A percentile compares a stretch with the other conserved stretches of the same genome.
phyloP scores from a whole-genome alignment of 2,329 filamentous ascomycete genomes.

The Fusarium pseudoanthophilum region DNA sequence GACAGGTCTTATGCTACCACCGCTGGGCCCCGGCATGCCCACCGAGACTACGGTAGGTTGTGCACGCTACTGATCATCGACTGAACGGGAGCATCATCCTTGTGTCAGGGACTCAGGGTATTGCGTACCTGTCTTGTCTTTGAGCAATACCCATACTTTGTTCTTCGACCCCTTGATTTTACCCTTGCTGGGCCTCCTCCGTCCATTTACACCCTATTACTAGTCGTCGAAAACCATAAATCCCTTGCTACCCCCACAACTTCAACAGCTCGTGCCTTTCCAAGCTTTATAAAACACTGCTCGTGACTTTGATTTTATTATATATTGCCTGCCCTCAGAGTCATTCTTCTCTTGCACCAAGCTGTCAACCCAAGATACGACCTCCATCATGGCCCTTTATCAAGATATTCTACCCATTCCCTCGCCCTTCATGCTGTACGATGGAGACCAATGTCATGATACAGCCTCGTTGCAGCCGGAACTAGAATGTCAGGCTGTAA shows the following conservation, averaged over 20 bases:
- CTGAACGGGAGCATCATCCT: conserved; percentile 36
- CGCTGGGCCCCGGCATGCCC: conserved; percentile 38
- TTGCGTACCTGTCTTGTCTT: conserved; percentile 34
- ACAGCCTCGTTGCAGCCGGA: neutral
- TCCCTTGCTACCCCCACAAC: conserved; percentile 46
- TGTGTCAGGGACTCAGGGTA: conserved; percentile 16
- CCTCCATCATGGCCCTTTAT: conserved; percentile 22
- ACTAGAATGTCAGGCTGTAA: neutral
- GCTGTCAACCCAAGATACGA: neutral
- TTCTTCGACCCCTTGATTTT: conserved; percentile 38
- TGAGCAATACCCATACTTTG: conserved; percentile 28
- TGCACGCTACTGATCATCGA: conserved; percentile 45
- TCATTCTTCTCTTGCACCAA: neutral
- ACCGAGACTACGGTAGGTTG: conserved; percentile 42
- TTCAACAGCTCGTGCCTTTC: conserved; percentile 12
- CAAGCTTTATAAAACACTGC: conserved; percentile 29
- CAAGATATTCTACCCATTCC: conserved; percentile 1
- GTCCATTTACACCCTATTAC: conserved; percentile 30
- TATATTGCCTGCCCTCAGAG: neutral
- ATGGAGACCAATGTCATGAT: neutral
- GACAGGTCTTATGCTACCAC: conserved; percentile 48
- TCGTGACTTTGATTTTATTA: conserved; percentile 9
- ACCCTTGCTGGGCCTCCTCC: conserved; percentile 30
- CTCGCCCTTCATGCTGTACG: neutral
- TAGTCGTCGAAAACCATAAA: conserved; percentile 49